Evolutionary conservation across 805 yeast species (phyloP).

Genomic region (Candida dajiaensis): DNA sequence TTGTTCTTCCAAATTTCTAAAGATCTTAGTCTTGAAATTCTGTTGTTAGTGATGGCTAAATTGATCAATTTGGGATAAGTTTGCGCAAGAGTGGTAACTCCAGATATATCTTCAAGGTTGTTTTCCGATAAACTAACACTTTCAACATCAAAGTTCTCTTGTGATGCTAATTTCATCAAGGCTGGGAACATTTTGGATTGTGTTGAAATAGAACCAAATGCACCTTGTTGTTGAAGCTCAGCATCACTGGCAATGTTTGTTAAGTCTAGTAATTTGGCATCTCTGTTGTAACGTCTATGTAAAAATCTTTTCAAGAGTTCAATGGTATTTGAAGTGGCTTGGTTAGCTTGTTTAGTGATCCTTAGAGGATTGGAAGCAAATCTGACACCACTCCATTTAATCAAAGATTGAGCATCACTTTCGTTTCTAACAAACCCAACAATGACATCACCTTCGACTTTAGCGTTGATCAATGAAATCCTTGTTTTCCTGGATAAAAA

Average conservation of each 20-base stretch:
- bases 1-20: constrained; percentile 77
- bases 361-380: constrained; percentile 71
- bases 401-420: constrained; percentile 52
- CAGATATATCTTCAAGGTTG: constrained; percentile 52
- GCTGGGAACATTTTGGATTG: constrained; percentile 87
- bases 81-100: constrained; percentile 58
- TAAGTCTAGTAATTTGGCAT: constrained; percentile 61
- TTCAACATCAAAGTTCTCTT: constrained; percentile 46
- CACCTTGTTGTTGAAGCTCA: constrained; percentile 50
- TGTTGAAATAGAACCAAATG: constrained; percentile 55
- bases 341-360: constrained; percentile 30
- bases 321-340: constrained; percentile 42
- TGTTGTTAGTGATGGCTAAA: constrained; percentile 75
- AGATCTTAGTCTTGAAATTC: constrained; percentile 47
- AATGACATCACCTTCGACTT: constrained; percentile 50
- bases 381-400: constrained; percentile 65
- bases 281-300: constrained; percentile 59
- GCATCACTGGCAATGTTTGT: constrained; percentile 61
- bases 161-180: constrained; percentile 70
- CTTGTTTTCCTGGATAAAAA: constrained; percentile 67
- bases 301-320: constrained; percentile 58
- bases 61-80: constrained; percentile 74
- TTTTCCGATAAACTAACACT: constrained; percentile 69
- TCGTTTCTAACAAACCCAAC: constrained; percentile 51
- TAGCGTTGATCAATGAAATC: constrained; percentile 46